These are phyloP conservation scores for Boletus sensibilis DNA, from an alignment of 768 basidiomycete genomes.

Conservation along the genomic window DNA sequence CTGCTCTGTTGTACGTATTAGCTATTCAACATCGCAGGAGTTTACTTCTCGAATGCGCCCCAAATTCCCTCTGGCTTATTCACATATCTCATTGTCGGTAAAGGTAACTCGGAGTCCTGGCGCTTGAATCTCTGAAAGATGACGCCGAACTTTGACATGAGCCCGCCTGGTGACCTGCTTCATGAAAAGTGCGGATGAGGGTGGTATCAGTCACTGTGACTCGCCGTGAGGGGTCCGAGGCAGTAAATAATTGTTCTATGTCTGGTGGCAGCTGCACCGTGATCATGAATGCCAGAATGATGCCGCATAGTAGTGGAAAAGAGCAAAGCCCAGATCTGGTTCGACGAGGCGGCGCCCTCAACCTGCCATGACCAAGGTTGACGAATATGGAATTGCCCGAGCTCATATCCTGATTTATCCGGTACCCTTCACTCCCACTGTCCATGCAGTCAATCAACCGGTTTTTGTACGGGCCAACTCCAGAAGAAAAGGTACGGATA, in stretches of 20 bases:
- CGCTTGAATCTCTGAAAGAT: background rate
- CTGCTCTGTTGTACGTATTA: conserved; percentile 11
- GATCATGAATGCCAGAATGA: background rate
- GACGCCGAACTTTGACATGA: background rate
- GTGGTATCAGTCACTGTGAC: background rate
- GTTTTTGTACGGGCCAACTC: conserved; percentile 93
- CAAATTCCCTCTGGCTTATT: background rate
- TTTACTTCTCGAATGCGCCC: background rate
- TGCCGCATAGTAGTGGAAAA: background rate
- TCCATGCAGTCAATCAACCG: conserved; percentile 86
- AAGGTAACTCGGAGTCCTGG: too few species aligned
- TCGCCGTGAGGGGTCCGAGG: background rate
- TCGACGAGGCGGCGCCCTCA: too few species aligned
- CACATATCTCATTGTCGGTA: background rate
- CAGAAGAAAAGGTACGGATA: conserved; percentile 87
- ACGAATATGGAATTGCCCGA: conserved; percentile 8
- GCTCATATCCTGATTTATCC: background rate
- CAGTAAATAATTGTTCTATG: too few species aligned
- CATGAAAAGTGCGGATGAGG: background rate
- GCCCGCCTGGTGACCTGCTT: background rate
- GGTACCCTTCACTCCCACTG: conserved; percentile 4
- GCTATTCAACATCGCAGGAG: conserved; percentile 2
- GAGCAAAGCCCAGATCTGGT: background rate
- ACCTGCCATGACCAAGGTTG: background rate
- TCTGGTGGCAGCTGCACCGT: too few species aligned